Evolutionary conservation across 2,329 filamentous ascomycete species (phyloP), one percentile per base, ranked within the genome.

Genomic region (Rhynchosporium secalis): DNA sequence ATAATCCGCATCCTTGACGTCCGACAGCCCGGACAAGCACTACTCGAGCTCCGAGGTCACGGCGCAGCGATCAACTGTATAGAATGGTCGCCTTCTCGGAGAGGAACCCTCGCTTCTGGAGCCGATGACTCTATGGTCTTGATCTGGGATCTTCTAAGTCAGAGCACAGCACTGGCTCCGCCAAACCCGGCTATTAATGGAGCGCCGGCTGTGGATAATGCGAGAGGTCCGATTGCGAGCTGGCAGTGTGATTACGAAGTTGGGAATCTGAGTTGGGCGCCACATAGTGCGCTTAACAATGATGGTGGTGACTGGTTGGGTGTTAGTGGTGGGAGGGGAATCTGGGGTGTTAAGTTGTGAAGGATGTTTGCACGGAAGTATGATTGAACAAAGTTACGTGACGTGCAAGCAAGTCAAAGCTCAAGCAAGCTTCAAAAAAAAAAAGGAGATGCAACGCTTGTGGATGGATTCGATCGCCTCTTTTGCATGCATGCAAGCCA

Each of bases 1-100:
- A 80, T 96, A 40, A 93, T 99, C 73, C 91, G 95, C 54, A 96
- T 99, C 60, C 86, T 99, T 36, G 95, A 99, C 72, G 94, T 98
- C 3, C 89, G 95, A 55, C 95, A 99, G 77, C 95, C 95, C 0
- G 95, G 95, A 5, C 95, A 97, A 76, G 95, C 95, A 2, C 83
- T 99, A 4, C 85, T 99, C 31, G 95, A 99, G 75, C 86, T 99
- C 43, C 91, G 91, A 54, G 95, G 95, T 28, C 94, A 99, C 73
- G 85, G 86, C 28, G 90, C 91, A 4, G 78, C 91, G 7, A 84
- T 99, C 62, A 98, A 96, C 77, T 95, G 90, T 72, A 90, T 98
- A 63, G 95, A 99, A 78, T 99, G 95, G 95, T 96, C 92, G 8
- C 94, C 92, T 0, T 85, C 86, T 60, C 85, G 93, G 63, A 84